Conservation (phyloP, 1,139 yeast species). For the Blastobotrys arbuscula region DNA sequence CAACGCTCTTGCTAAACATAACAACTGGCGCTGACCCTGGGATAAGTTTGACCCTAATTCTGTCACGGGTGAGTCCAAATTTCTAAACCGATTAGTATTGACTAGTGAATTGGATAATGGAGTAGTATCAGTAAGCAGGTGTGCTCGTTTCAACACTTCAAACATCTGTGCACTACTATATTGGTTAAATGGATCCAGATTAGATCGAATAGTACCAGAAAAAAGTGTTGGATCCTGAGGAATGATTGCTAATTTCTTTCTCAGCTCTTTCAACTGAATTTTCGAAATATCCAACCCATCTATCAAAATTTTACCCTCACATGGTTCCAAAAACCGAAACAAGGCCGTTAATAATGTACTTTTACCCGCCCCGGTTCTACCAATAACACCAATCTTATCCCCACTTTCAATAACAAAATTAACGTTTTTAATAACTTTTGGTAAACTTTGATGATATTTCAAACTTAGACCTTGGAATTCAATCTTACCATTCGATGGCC, state of each 20-base stretch:
- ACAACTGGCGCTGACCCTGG: conserved; percentile 68
- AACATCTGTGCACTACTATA: conserved; percentile 42
- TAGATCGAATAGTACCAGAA: conserved; percentile 55
- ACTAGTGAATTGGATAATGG: no score
- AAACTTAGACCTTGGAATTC: conserved; percentile 53
- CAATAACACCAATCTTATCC: conserved; percentile 76
- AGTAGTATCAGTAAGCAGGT: neutral
- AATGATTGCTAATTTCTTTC: conserved; percentile 58
- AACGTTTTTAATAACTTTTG: conserved; percentile 50
- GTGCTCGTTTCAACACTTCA: conserved; percentile 31
- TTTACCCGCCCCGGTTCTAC: conserved; percentile 81
- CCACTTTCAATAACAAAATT: conserved; percentile 46
- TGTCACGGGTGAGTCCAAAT: conserved; percentile 48
- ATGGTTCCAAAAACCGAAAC: conserved; percentile 63
- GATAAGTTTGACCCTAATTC: conserved; percentile 63
- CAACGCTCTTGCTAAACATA: conserved; percentile 69
- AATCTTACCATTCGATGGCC: conserved; percentile 43
- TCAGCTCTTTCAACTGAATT: conserved; percentile 50
- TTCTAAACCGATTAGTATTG: neutral
- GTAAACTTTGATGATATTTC: conserved; percentile 49
- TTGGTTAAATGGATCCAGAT: conserved; percentile 56
- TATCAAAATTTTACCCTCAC: conserved; percentile 47
- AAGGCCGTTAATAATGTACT: conserved; percentile 62
- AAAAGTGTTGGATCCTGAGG: conserved; percentile 72
- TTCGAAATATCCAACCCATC: conserved; percentile 52